These are phyloP conservation scores for Fomes fomentarius DNA, from an alignment of 1,284 basidiomycete species.

Conservation along the genomic window DNA sequence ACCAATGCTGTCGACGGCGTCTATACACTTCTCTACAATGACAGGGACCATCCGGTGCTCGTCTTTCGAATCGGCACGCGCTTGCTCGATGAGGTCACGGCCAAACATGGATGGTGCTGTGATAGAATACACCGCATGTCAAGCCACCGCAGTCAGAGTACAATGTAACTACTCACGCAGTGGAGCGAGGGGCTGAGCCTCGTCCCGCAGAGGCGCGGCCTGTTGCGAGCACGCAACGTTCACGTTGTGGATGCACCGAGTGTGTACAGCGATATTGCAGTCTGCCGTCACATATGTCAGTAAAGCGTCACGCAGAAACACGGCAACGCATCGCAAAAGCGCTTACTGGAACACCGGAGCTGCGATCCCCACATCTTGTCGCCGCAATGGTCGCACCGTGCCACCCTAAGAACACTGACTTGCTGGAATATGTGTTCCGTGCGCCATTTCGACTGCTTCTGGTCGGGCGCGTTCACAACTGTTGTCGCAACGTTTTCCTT, in stretches of 20 bases:
- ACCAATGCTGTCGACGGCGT: conserved; percentile 88
- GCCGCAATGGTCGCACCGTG: conserved; percentile 92
- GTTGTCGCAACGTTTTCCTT: conserved; percentile 28
- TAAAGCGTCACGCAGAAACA: not conserved
- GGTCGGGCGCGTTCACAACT: conserved; percentile 20
- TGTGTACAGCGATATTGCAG: conserved; percentile 75
- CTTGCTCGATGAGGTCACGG: conserved; percentile 84
- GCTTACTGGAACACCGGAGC: conserved; percentile 84
- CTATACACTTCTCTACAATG: conserved; percentile 95
- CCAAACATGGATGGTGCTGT: conserved; percentile 91
- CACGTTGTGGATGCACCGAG: conserved; percentile 68
- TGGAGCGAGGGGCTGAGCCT: conserved; percentile 35
- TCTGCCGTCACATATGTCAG: conserved; percentile 40
- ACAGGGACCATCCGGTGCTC: conserved; percentile 74
- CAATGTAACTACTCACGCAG: conserved; percentile 50
- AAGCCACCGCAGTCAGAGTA: not conserved
- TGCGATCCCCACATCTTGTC: conserved; percentile 99
- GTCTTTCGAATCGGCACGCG: conserved; percentile 69
- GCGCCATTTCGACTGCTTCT: conserved; percentile 46
- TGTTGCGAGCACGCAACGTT: conserved; percentile 61
- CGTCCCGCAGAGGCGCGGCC: conserved; percentile 33
- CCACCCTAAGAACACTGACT: conserved; percentile 86
- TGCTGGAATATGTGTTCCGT: conserved; percentile 84
- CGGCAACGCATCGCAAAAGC: conserved; percentile 3
- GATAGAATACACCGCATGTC: conserved; percentile 5